Evolutionary conservation across 2,329 filamentous ascomycete genomes (phyloP).

Genomic region (Alternaria triticimaculans): DNA sequence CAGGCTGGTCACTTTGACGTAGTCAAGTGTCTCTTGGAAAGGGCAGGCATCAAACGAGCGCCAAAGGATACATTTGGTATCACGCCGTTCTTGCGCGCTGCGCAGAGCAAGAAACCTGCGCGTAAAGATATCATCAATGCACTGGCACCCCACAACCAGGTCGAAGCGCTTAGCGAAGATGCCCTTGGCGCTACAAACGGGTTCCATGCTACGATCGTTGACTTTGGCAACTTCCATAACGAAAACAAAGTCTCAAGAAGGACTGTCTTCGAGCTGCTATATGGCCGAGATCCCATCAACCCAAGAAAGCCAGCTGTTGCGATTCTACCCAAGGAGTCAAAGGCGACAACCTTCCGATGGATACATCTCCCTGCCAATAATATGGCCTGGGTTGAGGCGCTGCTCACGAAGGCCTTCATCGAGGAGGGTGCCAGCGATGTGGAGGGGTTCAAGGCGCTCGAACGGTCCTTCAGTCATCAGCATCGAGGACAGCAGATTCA

Average conservation of each 20-base stretch:
- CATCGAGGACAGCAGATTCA: constrained; percentile 65
- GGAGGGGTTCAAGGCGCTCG: constrained; percentile 68
- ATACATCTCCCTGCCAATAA: constrained; percentile 58
- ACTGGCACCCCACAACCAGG: constrained; percentile 51
- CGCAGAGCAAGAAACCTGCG: constrained; percentile 42
- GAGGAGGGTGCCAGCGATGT: constrained; percentile 68
- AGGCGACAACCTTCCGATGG: constrained; percentile 53
- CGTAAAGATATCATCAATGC: constrained; percentile 51
- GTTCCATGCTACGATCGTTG: constrained; percentile 49
- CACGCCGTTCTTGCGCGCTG: constrained; percentile 53
- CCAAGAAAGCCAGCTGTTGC: constrained; percentile 43
- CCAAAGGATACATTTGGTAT: constrained; percentile 54
- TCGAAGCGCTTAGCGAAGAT: constrained; percentile 45
- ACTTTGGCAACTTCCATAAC: constrained; percentile 48
- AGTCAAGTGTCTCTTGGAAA: constrained; percentile 46
- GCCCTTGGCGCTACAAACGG: constrained; percentile 45
- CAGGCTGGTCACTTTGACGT: constrained; percentile 44
- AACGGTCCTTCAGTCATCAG: constrained; percentile 67
- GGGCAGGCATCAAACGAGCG: constrained; percentile 45
- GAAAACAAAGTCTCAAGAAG: constrained; percentile 42
- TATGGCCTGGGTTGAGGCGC: constrained; percentile 67
- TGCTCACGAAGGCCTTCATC: constrained; percentile 69
- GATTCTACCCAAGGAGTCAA: constrained; percentile 50
- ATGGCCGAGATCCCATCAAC: constrained; percentile 43
- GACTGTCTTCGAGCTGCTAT: constrained; percentile 46